A percentile compares a stretch with the other conserved stretches of the same genome.
Conservation (phyloP, 768 basidiomycete genomes). For the Fomitopsis serialis region DNA sequence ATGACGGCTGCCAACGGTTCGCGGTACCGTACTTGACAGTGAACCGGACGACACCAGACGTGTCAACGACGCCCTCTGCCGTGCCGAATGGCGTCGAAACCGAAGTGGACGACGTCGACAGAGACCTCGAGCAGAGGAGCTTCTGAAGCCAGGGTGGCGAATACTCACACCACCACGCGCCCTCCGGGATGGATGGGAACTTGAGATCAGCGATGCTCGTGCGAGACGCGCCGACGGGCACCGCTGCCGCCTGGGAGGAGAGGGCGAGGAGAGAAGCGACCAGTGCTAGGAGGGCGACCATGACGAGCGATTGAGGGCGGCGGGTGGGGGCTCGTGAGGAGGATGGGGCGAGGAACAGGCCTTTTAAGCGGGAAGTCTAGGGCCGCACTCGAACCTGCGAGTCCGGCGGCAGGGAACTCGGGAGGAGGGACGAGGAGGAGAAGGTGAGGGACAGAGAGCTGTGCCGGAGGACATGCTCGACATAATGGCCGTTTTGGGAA, state of each 20-base stretch:
- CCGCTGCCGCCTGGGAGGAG: conserved; percentile 22
- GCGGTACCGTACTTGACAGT: conserved; percentile 64
- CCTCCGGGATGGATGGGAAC: not conserved
- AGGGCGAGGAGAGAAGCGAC: conserved; percentile 26
- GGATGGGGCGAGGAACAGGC: not conserved
- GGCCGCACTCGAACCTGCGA: conserved; percentile 10
- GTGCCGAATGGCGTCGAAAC: conserved; percentile 49
- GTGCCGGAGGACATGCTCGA: conserved; percentile 7
- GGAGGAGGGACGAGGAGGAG: conserved; percentile 8
- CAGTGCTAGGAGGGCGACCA: conserved; percentile 32
- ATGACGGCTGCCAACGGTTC: conserved; percentile 54
- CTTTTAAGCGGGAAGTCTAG: conserved; percentile 9
- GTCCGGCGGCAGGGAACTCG: conserved; percentile 4
- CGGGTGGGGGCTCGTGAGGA: conserved; percentile 3
- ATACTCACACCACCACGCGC: conserved; percentile 38
- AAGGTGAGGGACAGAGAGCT: conserved; percentile 14
- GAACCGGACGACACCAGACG: conserved; percentile 49
- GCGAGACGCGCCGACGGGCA: conserved; percentile 19
- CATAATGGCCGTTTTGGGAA: conserved; percentile 15
- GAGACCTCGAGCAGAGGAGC: not conserved
- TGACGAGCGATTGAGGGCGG: conserved; percentile 18
- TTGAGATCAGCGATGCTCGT: conserved; percentile 1
- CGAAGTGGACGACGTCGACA: conserved; percentile 11
- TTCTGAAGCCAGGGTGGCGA: conserved; percentile 32
- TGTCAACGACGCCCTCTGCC: conserved; percentile 47